These are phyloP conservation scores for Yamagishiella unicocca DNA, from an alignment of 139 green algal species.

Conservation along the genomic window DNA sequence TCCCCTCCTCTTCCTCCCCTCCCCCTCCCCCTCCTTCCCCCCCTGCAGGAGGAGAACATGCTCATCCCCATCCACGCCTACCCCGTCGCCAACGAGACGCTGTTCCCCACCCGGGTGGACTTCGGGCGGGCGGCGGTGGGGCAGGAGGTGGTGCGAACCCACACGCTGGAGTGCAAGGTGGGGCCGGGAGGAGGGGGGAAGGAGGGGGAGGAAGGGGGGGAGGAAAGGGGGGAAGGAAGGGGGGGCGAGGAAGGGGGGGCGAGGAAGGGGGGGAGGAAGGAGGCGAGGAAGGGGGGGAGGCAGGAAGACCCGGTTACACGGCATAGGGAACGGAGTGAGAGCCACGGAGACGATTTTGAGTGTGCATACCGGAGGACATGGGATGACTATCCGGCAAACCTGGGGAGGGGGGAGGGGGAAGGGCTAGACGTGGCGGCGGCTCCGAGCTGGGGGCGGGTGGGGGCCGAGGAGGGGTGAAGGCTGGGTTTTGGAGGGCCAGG, in stretches of 20 bases:
- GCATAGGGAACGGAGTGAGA: too few relatives aligned
- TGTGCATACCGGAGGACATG: too few relatives aligned
- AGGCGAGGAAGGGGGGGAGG: too few relatives aligned
- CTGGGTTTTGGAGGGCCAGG: too few relatives aligned
- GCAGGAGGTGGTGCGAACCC: conserved; percentile 48
- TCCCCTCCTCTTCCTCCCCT: background rate
- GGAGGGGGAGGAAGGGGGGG: background rate
- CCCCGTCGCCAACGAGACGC: conserved; percentile 71
- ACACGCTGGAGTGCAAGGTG: conserved; percentile 73
- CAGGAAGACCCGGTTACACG: too few relatives aligned
- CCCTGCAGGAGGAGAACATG: conserved; percentile 67
- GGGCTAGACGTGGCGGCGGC: too few relatives aligned
- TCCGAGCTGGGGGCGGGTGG: background rate
- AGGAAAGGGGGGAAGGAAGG: background rate
- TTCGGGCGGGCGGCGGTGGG: conserved; percentile 67
- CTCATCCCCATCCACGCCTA: conserved; percentile 75
- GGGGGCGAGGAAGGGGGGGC: background rate
- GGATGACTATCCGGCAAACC: too few relatives aligned
- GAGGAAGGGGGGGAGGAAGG: background rate
- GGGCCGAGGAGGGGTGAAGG: background rate
- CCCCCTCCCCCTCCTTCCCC: background rate
- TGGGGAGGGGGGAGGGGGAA: too few relatives aligned
- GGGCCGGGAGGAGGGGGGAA: background rate
- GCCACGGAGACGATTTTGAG: too few relatives aligned
- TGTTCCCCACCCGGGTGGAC: conserved; percentile 70